Conservation (phyloP, 1,139 yeast genomes). For the Scheffersomyces segobiensis region DNA sequence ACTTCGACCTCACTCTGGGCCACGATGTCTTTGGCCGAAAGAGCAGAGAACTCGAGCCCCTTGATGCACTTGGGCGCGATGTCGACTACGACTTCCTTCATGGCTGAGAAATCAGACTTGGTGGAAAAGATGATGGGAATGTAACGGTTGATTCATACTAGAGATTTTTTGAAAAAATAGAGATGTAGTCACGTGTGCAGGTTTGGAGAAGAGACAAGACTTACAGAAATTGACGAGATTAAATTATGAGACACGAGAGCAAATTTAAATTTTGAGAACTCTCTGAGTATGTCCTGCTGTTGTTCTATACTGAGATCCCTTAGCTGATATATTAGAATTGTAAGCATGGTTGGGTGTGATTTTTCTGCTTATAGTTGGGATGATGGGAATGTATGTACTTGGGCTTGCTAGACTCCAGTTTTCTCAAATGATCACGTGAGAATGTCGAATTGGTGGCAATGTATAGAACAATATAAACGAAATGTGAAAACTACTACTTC, state of each 20-base stretch:
- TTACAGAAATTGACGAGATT: too few species aligned
- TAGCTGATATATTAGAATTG: neutral
- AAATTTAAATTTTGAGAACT: too few species aligned
- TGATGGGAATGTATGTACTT: neutral
- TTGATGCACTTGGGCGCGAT: constrained; percentile 87
- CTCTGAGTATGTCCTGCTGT: too few species aligned
- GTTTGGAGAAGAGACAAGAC: neutral
- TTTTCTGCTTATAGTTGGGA: neutral
- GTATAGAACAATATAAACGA: neutral
- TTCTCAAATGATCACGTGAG: neutral
- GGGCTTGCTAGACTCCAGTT: neutral
- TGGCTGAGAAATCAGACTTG: constrained; percentile 15
- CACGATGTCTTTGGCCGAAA: constrained; percentile 85
- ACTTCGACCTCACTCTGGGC: constrained; percentile 96
- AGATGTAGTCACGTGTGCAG: neutral
- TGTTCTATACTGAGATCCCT: neutral
- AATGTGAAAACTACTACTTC: neutral
- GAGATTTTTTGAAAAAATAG: neutral
- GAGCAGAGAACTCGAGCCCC: constrained; percentile 90
- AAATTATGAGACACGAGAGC: too few species aligned
- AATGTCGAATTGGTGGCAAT: neutral
- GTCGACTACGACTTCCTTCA: constrained; percentile 79
- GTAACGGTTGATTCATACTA: neutral
- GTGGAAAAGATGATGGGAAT: neutral
- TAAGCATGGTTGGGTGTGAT: neutral